Evolutionary conservation across 441 rosid genomes (phyloP).

Genomic region (Cnidoscolus chayamansa): DNA sequence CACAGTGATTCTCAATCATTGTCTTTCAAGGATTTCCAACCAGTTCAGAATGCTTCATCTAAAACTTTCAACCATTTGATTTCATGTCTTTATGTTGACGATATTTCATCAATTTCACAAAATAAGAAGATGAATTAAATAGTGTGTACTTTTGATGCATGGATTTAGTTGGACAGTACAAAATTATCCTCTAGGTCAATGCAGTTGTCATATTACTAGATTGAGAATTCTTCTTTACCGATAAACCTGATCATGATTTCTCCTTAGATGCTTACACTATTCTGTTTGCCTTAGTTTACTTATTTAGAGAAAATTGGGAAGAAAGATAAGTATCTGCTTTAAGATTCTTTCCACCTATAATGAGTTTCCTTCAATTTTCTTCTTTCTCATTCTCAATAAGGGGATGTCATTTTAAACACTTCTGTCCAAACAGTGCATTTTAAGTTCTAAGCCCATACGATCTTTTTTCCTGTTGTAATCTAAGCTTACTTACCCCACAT

Average conservation of each 20-base stretch:
- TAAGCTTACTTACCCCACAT: background rate
- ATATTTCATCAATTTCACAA: background rate
- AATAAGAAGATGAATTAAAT: background rate
- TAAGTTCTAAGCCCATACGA: background rate
- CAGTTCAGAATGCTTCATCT: background rate
- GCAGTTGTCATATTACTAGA: background rate
- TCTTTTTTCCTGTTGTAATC: constrained; percentile 9
- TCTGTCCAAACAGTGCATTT: background rate
- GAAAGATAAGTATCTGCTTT: background rate
- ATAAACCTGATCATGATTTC: background rate
- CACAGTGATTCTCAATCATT: background rate
- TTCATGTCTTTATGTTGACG: constrained; percentile 1
- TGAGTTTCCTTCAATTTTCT: background rate
- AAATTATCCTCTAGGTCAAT: constrained; percentile 1
- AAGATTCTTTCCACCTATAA: background rate
- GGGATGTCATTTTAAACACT: background rate
- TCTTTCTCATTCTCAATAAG: background rate
- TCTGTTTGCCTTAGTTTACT: background rate
- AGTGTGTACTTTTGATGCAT: background rate
- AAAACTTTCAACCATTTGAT: background rate
- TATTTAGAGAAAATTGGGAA: background rate
- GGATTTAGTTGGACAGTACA: background rate
- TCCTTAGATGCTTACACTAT: no score
- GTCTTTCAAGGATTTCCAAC: background rate
- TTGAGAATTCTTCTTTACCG: background rate